Conservation (phyloP, 2,329 filamentous ascomycete species). For the Geoglossum cookeanum region DNA sequence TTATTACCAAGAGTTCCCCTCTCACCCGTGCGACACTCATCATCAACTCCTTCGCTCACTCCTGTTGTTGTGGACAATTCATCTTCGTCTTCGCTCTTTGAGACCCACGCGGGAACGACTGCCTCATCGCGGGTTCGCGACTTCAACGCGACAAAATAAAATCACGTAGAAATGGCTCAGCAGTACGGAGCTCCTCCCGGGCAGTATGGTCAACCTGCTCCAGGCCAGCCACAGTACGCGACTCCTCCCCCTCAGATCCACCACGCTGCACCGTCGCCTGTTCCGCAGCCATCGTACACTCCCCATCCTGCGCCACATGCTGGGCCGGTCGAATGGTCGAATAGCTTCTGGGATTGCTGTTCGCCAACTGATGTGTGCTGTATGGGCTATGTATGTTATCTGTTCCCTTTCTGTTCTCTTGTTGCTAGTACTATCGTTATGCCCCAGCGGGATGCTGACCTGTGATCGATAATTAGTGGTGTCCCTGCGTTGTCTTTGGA, state of each 20-base stretch:
- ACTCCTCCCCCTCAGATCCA: background rate
- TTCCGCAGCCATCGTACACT: background rate
- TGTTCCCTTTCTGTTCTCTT: background rate
- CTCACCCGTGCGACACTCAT: too few relatives aligned
- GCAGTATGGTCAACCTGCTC: background rate
- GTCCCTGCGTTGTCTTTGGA: conserved; percentile 4
- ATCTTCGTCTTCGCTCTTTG: too few relatives aligned
- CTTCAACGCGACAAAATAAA: background rate
- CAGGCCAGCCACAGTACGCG: background rate
- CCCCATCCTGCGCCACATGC: background rate
- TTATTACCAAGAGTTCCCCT: too few relatives aligned
- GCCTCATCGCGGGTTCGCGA: too few relatives aligned
- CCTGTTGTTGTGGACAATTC: too few relatives aligned
- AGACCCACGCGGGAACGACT: too few relatives aligned
- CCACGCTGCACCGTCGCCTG: background rate
- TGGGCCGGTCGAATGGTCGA: conserved; percentile 1
- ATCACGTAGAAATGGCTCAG: background rate
- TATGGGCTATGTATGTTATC: background rate
- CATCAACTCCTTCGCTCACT: too few relatives aligned
- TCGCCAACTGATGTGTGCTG: background rate
- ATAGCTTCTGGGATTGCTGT: conserved; percentile 3
- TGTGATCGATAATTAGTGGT: background rate
- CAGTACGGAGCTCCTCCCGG: background rate
- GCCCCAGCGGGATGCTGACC: background rate
- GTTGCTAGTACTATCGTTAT: background rate